Evolutionary conservation across 116 monocot species (phyloP), one percentile per base, ranked within the genome.

Genomic region (Trichopus zeylanicus): DNA sequence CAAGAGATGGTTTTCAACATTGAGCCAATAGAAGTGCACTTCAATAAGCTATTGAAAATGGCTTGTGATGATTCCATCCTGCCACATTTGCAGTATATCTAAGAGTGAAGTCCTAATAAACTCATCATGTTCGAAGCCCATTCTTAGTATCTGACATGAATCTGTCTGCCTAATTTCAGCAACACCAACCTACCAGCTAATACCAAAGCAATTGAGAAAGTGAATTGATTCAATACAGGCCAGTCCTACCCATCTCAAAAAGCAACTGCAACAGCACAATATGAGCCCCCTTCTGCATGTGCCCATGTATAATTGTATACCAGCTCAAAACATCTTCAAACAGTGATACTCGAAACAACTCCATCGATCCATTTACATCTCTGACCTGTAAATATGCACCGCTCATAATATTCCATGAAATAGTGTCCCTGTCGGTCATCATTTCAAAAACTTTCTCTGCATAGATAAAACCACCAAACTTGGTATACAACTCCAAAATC

Each of bases 81-180:
- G 8, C 85, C 79, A 68, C 93, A 92, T 72, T 93, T 93, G 67
- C 69, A 76, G 62, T 93, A 88, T 93, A 67, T 88, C 83, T 53
- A 93, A 68, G 3, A 93, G 72, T 26, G 93, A 84, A 53, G 74
- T 81, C 20, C 42, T 71, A 6, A 88, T 47, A 57, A 75, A 88
- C 3, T 53, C 61, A 62, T 85, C 77, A 34, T 56, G 9, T 23
- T 54, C 73, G 30, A 70, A 63, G 12, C 73, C 84, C 39, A 22
- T 42, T 57, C 76, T 73, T 39, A 85, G 21, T n/a, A 81, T 57
- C 47, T 67, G 75, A 26, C 31, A 19, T 93, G 93, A 58, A 87
- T 59, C 51, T 93, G 68, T 63, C 48, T 81, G 46, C 93, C 87
- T 30, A 92, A 55, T 35, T 79, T 62, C 35, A 67, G 39, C 48